Evolutionary conservation across 176 grass and related monocot genomes (phyloP).

Genomic region (Puccinellia tenuiflora): DNA sequence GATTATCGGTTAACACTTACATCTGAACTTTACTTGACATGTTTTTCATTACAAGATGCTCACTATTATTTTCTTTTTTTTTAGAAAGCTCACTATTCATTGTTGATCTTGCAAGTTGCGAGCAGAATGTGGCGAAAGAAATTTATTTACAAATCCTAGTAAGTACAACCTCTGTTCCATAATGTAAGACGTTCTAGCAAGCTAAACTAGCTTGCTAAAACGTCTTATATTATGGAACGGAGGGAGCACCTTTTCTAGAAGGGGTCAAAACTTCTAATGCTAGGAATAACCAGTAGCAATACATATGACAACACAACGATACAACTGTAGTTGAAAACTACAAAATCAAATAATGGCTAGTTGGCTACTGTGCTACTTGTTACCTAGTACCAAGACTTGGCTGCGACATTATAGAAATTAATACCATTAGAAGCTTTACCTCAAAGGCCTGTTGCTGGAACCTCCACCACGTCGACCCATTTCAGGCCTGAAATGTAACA

Average conservation of each 20-base stretch:
- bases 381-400: neutral
- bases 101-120: neutral
- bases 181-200: too few relatives aligned
- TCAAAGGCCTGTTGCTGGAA: conserved; percentile 36
- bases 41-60: neutral
- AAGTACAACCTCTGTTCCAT: too few relatives aligned
- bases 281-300: conserved; percentile 10
- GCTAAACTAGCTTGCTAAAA: too few relatives aligned
- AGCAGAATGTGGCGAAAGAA: neutral
- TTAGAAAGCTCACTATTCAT: neutral
- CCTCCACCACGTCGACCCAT: conserved; percentile 29
- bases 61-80: too few relatives aligned
- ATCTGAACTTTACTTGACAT: neutral
- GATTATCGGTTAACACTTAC: neutral
- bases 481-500: conserved; percentile 43
- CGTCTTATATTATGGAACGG: too few relatives aligned
- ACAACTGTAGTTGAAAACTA: neutral
- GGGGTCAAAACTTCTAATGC: neutral
- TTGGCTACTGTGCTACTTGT: neutral
- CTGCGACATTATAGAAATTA: neutral
- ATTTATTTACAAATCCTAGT: neutral
- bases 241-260: neutral
- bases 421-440: conserved; percentile 33
- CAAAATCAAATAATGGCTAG: neutral
- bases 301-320: neutral